Evolutionary conservation across 2,329 filamentous ascomycete genomes (phyloP).

Genomic region (Arthroderma sp.): DNA sequence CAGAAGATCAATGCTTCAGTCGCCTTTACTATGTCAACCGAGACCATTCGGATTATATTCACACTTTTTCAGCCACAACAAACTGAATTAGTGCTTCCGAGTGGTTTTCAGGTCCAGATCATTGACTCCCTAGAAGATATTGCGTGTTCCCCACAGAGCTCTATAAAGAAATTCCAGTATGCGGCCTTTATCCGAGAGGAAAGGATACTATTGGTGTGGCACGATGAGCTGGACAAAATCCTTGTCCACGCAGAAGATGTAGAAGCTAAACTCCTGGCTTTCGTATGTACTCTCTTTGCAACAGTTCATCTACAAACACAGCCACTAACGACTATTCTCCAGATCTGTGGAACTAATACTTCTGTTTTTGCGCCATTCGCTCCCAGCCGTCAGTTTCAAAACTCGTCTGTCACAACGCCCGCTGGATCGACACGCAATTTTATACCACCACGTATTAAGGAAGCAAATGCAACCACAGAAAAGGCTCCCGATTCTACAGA

Average conservation of each 20-base stretch:
- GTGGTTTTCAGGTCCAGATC: conserved; percentile 34
- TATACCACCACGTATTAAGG: conserved; percentile 18
- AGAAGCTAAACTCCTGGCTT: conserved; percentile 12
- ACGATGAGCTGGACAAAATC: conserved; percentile 30
- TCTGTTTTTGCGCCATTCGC: conserved; percentile 9
- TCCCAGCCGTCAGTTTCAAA: conserved; percentile 4
- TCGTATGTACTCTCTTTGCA: not conserved
- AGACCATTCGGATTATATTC: conserved; percentile 35
- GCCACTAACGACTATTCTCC: conserved; percentile 1
- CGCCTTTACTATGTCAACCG: conserved; percentile 38
- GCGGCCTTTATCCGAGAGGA: conserved; percentile 33
- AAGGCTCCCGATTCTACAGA: conserved; percentile 3
- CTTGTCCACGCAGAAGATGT: conserved; percentile 23
- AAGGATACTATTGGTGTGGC: conserved; percentile 32
- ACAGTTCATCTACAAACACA: not conserved
- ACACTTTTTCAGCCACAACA: conserved; percentile 28
- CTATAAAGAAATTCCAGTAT: conserved; percentile 33
- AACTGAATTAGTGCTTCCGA: conserved; percentile 29
- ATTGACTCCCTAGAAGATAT: conserved; percentile 32
- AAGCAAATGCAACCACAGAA: not conserved
- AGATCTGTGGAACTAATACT: conserved; percentile 12
- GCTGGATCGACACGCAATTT: conserved; percentile 10
- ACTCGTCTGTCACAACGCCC: conserved; percentile 11
- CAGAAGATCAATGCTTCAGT: conserved; percentile 35
- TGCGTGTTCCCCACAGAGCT: conserved; percentile 24